phyloP scores from a whole-genome alignment of 441 rosid genomes.

The Adansonia rubrostipa region DNA sequence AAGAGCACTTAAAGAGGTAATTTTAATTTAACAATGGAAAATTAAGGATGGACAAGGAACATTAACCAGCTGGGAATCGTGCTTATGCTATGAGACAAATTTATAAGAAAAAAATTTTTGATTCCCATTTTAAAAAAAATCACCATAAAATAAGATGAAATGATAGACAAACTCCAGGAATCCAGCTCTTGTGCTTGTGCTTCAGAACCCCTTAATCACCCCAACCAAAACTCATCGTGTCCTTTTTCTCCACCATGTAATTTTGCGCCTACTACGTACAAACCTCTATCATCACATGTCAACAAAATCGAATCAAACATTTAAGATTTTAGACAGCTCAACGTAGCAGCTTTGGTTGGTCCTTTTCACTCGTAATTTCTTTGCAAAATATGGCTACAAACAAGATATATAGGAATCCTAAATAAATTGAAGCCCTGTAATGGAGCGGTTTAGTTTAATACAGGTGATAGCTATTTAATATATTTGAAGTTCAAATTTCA shows the following conservation, averaged over 20 bases:
- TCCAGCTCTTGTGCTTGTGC: constrained; percentile 11
- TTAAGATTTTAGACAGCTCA: constrained; percentile 17
- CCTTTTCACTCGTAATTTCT: constrained; percentile 3
- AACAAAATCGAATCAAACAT: not conserved
- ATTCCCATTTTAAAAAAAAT: not conserved
- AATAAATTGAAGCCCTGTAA: not conserved
- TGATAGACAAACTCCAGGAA: constrained; percentile 19
- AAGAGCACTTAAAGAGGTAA: not conserved
- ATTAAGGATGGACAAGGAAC: constrained; percentile 5
- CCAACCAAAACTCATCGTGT: constrained; percentile 3
- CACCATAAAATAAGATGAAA: not conserved
- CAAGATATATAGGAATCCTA: not conserved
- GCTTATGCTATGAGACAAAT: not conserved
- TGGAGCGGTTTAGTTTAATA: not conserved
- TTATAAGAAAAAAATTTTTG: not conserved
- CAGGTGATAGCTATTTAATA: too few species aligned
- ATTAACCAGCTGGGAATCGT: constrained; percentile 4
- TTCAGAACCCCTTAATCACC: not conserved
- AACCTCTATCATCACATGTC: constrained; percentile 13
- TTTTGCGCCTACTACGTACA: not conserved
- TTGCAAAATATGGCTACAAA: not conserved
- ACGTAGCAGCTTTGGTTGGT: not conserved
- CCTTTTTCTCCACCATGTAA: constrained; percentile 16
- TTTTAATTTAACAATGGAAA: not conserved
- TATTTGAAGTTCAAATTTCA: too few species aligned